Evolutionary conservation across 2,329 filamentous ascomycete genomes (phyloP).

Genomic region (Scorias spongiosa): DNA sequence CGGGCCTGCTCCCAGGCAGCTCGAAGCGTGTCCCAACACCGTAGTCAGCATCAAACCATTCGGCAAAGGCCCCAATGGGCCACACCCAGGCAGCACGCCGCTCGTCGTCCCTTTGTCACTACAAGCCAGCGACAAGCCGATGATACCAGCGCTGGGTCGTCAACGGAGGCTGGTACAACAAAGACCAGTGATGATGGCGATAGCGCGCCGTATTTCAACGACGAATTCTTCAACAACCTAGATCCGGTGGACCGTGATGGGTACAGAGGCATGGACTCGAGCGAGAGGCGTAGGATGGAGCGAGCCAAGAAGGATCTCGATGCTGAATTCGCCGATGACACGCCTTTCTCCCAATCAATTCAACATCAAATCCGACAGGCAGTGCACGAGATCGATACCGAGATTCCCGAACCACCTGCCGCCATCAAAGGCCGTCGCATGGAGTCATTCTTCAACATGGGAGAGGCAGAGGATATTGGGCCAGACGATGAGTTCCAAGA

Average conservation of each 20-base stretch:
- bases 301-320: conserved; percentile 1
- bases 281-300: conserved; percentile 6
- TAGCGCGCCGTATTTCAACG: conserved; percentile 6
- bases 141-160: not conserved
- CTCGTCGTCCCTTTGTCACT: conserved; percentile 4
- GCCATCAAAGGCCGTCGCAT: conserved; percentile 1
- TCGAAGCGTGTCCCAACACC: conserved; percentile 7
- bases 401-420: conserved; percentile 1
- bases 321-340: conserved; percentile 3
- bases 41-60: not conserved
- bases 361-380: conserved; percentile 3
- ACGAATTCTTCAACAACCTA: conserved; percentile 5
- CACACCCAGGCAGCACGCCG: conserved; percentile 3
- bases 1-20: conserved; percentile 14
- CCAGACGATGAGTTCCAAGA: conserved; percentile 45
- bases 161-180: not conserved
- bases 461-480: conserved; percentile 11
- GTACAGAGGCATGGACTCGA: conserved; percentile 6
- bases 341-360: conserved; percentile 4
- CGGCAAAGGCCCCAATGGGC: not conserved
- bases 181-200: conserved; percentile 1
- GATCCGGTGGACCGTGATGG: conserved; percentile 4
- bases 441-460: conserved; percentile 10
- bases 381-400: conserved; percentile 3
- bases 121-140: conserved; percentile 1